These are phyloP conservation scores for Fagus crenata DNA, from an alignment of 306 rosid genomes.

Conservation along the genomic window DNA sequence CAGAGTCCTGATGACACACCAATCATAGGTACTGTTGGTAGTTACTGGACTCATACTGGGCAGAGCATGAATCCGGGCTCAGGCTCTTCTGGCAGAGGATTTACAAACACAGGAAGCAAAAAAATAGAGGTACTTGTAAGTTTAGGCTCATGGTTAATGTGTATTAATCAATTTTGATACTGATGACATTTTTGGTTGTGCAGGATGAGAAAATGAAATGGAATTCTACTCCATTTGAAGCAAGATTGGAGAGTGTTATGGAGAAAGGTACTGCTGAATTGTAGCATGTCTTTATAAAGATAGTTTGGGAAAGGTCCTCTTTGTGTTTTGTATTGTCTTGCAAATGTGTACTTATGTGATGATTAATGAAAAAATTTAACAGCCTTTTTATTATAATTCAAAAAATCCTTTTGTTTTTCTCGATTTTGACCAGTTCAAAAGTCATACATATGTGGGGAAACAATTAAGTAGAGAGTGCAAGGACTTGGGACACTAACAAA, in stretches of 20 bases:
- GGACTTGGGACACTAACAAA: no score
- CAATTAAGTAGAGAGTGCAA: no score
- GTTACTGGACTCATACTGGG: conserved; percentile 71
- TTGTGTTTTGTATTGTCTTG: no score
- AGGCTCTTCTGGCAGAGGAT: conserved; percentile 27
- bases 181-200: conserved; percentile 14
- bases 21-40: conserved; percentile 71
- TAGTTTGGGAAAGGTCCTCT: no score
- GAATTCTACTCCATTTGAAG: conserved; percentile 40
- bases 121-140: conserved; percentile 28
- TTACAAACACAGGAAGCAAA: conserved; percentile 17
- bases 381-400: no score
- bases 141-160: not conserved
- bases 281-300: conserved; percentile 14
- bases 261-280: conserved; percentile 37
- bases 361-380: no score
- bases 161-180: not conserved
- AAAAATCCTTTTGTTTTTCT: no score
- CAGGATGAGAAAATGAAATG: conserved; percentile 39
- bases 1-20: conserved; percentile 50
- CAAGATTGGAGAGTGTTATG: conserved; percentile 40
- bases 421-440: no score
- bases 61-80: conserved; percentile 43
- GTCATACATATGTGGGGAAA: no score
- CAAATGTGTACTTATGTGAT: no score